Base-by-base conservation (phyloP, 768 basidiomycete genomes). In the Lactifluus volemus region DNA sequence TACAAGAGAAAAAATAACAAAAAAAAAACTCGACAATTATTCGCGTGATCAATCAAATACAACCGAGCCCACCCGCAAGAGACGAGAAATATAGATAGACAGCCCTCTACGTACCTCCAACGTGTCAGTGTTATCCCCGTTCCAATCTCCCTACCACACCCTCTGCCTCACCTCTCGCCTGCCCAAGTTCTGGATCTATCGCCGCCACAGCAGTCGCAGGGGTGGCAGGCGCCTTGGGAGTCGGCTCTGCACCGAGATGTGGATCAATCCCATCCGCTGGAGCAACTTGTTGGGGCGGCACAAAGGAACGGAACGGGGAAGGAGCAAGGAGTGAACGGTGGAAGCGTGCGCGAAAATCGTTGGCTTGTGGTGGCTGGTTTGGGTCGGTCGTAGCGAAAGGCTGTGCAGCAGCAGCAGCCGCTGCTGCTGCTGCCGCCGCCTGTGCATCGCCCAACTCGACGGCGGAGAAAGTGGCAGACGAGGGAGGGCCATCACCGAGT, bases 311-410 rank as follows among this genome's bases (percentile, higher is more conserved):
- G 72, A 86, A 87, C 5, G 86, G 85, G 0, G 82, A 77, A 0
- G 84, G 84, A 0, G 79, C 84, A 17, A 78, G 76, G 51, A 87
- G 76, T 2, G 84, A 72, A 25, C 84, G 76, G 59, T 83, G 84
- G 68, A 87, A 87, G 49, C 85, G 82, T 9, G 81, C 82, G 21
- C 85, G 83, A 65, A 86, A 83, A 54, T 86, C 84, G 66, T 75
- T 81, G 34, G 76, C 67, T 17, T 73, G 63, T 5, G 73, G 67
- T 3, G 51, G 58, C 7, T 68, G 69, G 11, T 67, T 67, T 48
- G 73, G 60, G 29, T 61, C 60, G 0, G 54, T 5, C 1, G 60
- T 14, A 5, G 60, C 12, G 15, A 56, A 61, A 5, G 60, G 73
- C 17, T 50, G 68, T 63, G 17, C 51, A 51, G 55, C 49, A 21